Evolutionary conservation across 352 stramenopile genomes (phyloP).

Genomic region (Phytopythium mirpurense): DNA sequence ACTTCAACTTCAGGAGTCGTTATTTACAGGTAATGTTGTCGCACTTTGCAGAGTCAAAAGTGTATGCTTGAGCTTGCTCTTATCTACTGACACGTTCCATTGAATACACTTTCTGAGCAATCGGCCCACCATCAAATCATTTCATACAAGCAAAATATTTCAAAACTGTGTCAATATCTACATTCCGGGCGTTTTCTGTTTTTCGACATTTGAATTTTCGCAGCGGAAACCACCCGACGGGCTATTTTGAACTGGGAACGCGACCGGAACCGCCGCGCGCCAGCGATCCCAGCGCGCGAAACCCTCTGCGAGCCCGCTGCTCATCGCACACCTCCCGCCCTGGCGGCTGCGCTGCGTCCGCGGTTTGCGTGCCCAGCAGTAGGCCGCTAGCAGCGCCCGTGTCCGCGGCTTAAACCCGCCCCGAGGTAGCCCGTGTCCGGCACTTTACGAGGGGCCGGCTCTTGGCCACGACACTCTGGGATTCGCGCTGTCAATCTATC

Average conservation of each 20-base stretch:
- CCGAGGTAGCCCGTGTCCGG: background rate
- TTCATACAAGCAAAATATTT: too few relatives aligned
- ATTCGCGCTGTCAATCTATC: background rate
- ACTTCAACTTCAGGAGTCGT: too few relatives aligned
- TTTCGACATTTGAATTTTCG: constrained; percentile 5
- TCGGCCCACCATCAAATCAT: too few relatives aligned
- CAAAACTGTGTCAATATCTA: constrained; percentile 1
- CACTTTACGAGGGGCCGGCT: too few relatives aligned
- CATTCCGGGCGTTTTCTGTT: background rate
- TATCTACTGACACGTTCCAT: too few relatives aligned
- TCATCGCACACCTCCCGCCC: background rate
- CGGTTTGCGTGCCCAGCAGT: background rate
- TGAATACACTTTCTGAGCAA: too few relatives aligned
- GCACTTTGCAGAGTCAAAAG: too few relatives aligned
- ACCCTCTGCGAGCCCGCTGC: background rate
- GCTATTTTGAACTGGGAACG: background rate
- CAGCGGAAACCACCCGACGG: background rate
- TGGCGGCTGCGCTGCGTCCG: background rate
- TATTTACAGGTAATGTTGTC: too few relatives aligned
- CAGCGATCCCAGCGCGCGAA: background rate
- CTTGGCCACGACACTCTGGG: background rate
- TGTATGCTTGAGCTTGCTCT: too few relatives aligned
- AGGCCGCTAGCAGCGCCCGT: background rate
- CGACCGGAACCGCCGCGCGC: background rate
- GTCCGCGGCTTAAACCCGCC: background rate